Evolutionary conservation across 176 grass and related monocot species (phyloP).

Genomic region (Cenchrus purpureus): DNA sequence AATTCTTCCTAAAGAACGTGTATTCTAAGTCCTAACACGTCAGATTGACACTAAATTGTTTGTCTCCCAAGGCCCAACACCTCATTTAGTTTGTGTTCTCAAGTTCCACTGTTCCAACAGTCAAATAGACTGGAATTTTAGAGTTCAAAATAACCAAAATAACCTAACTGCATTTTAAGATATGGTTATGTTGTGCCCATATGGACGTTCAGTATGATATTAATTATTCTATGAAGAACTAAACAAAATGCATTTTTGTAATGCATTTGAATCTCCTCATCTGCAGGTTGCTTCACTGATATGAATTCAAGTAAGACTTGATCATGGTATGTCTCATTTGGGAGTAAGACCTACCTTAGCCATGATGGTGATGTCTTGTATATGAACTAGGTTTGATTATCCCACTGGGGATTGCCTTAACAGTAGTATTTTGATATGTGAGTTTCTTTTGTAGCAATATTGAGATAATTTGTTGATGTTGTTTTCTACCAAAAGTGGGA

Average conservation of each 20-base stretch:
- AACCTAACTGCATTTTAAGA: not conserved
- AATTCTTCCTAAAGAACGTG: not conserved
- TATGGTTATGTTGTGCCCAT: not conserved
- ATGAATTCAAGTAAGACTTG: slow-evolving; percentile 42
- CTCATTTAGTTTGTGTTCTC: not conserved
- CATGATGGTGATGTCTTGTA: not conserved
- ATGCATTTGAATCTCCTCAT: slow-evolving; percentile 34
- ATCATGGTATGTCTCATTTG: too few relatives aligned
- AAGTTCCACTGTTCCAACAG: not conserved
- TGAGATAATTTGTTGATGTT: slow-evolving; percentile 8
- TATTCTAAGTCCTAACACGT: not conserved
- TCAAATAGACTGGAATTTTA: slow-evolving; percentile 8
- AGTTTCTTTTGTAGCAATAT: slow-evolving; percentile 41
- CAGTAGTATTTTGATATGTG: slow-evolving; percentile 58
- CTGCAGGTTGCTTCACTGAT: slow-evolving; percentile 76
- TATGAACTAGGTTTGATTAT: too few relatives aligned
- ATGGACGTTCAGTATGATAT: not conserved
- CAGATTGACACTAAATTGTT: not conserved
- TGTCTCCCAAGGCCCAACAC: not conserved
- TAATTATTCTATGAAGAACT: not conserved
- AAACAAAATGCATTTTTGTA: not conserved
- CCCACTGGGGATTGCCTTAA: slow-evolving; percentile 42
- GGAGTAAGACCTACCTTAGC: slow-evolving; percentile 38
- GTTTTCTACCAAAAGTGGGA: too few relatives aligned
- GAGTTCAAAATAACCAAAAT: not conserved